A percentile compares a stretch with the other conserved stretches of the same genome.
Evolutionary conservation across 805 yeast species (phyloP).

Genomic region (Jamesozyma piceae): DNA sequence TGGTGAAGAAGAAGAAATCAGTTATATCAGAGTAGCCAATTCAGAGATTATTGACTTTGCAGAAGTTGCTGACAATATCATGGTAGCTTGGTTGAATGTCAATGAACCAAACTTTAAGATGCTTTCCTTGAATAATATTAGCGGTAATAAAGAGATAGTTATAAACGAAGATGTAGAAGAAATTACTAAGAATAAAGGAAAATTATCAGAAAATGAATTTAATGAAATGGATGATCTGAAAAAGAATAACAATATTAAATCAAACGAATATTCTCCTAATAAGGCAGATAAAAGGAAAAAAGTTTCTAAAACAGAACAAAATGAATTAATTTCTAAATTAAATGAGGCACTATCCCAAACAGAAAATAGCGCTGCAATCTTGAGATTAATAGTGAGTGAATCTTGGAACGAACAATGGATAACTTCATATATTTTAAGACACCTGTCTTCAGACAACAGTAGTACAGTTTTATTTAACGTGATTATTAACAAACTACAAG

Average conservation of each 20-base stretch:
- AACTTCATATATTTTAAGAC: conserved; percentile 28
- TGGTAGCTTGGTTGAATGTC: conserved; percentile 32
- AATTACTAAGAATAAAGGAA: not conserved
- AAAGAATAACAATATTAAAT: conserved; percentile 15
- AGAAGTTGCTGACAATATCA: conserved; percentile 11
- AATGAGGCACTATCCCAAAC: conserved; percentile 23
- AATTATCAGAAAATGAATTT: not conserved
- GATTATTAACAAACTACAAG: conserved; percentile 39
- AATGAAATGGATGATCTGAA: not conserved
- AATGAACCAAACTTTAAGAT: conserved; percentile 33
- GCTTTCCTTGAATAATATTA: conserved; percentile 16
- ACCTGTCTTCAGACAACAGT: conserved; percentile 33
- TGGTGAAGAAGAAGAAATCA: conserved; percentile 29
- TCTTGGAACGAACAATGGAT: conserved; percentile 25
- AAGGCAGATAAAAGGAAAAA: conserved; percentile 9
- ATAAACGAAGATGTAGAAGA: conserved; percentile 17
- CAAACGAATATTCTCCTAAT: conserved; percentile 17
- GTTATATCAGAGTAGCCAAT: conserved; percentile 21
- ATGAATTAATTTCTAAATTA: conserved; percentile 19
- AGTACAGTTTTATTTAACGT: conserved; percentile 38
- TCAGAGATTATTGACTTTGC: conserved; percentile 24
- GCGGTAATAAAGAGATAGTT: conserved; percentile 18
- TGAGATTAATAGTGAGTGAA: conserved; percentile 15
- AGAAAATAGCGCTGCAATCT: conserved; percentile 21
- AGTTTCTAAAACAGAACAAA: conserved; percentile 19